Conservation (phyloP, 2,329 filamentous ascomycete species). For the Talaromyces sp. region DNA sequence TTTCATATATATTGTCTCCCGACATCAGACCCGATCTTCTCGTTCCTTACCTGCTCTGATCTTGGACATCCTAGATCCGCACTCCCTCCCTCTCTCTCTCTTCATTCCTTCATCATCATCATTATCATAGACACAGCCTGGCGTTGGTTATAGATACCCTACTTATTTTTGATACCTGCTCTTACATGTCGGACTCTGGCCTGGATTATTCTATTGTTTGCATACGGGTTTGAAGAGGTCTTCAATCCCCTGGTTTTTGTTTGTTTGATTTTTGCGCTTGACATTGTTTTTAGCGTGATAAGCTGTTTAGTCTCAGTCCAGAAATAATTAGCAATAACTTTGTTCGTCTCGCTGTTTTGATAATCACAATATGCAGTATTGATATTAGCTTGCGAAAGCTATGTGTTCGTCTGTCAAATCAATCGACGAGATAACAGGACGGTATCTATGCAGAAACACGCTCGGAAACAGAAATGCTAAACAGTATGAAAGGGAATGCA, state of each 20-base stretch:
- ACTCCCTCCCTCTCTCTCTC: neutral
- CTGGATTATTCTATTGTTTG: neutral
- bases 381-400: conserved; percentile 5
- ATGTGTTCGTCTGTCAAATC: neutral
- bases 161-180: neutral
- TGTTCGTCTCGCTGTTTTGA: neutral
- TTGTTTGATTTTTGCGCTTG: neutral
- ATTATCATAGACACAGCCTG: conserved; percentile 8
- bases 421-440: neutral
- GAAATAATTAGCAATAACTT: neutral
- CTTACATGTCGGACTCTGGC: neutral
- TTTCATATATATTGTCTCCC: neutral
- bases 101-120: neutral
- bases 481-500: neutral
- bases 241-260: neutral
- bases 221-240: neutral
- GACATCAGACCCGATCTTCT: neutral
- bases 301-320: neutral
- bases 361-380: neutral
- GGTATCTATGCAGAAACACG: neutral
- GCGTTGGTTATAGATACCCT: conserved; percentile 9
- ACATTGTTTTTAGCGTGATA: neutral
- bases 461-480: conserved; percentile 1
- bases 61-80: neutral
- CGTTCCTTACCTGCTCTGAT: neutral